Percentiles rank a stretch among this genome's conserved stretches.
These are phyloP conservation scores for Lichtheimia corymbifera DNA, from an alignment of 371 early-diverging fungal species.

Conservation along the genomic window DNA sequence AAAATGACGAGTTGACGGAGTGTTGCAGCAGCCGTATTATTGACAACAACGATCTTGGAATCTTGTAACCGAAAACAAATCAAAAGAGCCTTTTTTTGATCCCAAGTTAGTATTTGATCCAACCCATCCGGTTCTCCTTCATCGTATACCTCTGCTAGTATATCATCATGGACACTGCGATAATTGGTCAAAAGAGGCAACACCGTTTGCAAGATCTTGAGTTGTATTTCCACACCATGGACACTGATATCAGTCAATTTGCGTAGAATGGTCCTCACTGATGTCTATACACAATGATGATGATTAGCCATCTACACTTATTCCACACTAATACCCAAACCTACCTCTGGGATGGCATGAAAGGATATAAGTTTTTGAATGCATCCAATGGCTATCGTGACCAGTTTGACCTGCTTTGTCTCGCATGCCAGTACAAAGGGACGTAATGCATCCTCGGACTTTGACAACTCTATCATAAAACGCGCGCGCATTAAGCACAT, in stretches of 20 bases:
- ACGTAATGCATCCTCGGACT: conserved; percentile 79
- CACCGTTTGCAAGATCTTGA: conserved; percentile 91
- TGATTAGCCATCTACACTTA: background rate
- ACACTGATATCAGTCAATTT: conserved; percentile 73
- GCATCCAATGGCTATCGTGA: conserved; percentile 85
- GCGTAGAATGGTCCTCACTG: conserved; percentile 68
- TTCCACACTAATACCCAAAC: background rate
- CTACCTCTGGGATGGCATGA: conserved; percentile 82
- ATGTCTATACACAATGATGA: conserved; percentile 42
- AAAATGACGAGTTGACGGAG: conserved; percentile 89
- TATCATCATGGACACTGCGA: conserved; percentile 74
- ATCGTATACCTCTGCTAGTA: conserved; percentile 78
- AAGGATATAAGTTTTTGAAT: conserved; percentile 86
- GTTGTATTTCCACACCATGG: conserved; percentile 84
- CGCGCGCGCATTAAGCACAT: background rate
- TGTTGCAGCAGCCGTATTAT: conserved; percentile 94
- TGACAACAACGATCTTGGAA: conserved; percentile 83
- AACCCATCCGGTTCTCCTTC: background rate
- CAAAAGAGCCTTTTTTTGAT: conserved; percentile 63
- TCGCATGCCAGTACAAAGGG: conserved; percentile 92
- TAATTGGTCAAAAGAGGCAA: conserved; percentile 89
- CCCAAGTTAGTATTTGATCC: background rate
- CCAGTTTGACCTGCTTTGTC: conserved; percentile 83
- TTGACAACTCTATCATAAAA: conserved; percentile 65
- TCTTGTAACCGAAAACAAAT: conserved; percentile 91